Conservation (phyloP, 2,329 filamentous ascomycete species). For the Madurella fahalii region DNA sequence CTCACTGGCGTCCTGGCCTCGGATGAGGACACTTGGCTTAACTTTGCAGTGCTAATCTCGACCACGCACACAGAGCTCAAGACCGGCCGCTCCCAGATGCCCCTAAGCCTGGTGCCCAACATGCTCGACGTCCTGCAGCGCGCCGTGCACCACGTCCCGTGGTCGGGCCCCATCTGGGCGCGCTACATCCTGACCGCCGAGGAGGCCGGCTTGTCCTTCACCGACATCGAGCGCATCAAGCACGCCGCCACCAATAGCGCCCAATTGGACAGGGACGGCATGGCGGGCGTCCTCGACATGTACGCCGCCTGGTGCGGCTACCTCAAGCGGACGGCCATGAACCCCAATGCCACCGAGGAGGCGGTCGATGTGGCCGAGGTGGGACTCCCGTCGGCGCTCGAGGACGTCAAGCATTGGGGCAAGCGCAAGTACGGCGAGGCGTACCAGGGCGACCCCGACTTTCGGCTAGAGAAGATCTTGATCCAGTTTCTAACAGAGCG, state of each 20-base stretch:
- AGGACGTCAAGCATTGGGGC: constrained; percentile 77
- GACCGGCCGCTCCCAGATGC: constrained; percentile 37
- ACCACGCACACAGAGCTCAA: constrained; percentile 39
- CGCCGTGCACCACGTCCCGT: constrained; percentile 86
- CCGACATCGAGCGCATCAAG: constrained; percentile 84
- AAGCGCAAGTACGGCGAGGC: constrained; percentile 68
- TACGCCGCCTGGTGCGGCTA: constrained; percentile 95
- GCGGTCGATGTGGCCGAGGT: constrained; percentile 87
- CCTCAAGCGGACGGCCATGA: constrained; percentile 78
- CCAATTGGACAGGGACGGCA: constrained; percentile 76
- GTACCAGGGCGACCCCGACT: constrained; percentile 83
- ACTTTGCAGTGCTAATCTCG: constrained; percentile 73
- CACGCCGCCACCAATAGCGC: constrained; percentile 85
- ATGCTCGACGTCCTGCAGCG: constrained; percentile 71
- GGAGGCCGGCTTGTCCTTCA: constrained; percentile 68
- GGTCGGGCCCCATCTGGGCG: constrained; percentile 88
- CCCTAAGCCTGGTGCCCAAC: constrained; percentile 38
- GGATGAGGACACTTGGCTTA: constrained; percentile 75
- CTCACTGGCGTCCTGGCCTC: constrained; percentile 65
- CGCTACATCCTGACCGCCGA: constrained; percentile 84
- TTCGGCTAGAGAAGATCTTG: constrained; percentile 83
- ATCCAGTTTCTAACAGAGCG: constrained; percentile 89
- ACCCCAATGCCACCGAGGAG: constrained; percentile 69
- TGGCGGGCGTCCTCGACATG: constrained; percentile 85
- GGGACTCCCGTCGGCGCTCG: constrained; percentile 78